Conservation (phyloP, 2,329 filamentous ascomycete species). For the Pseudocercospora crystallina region DNA sequence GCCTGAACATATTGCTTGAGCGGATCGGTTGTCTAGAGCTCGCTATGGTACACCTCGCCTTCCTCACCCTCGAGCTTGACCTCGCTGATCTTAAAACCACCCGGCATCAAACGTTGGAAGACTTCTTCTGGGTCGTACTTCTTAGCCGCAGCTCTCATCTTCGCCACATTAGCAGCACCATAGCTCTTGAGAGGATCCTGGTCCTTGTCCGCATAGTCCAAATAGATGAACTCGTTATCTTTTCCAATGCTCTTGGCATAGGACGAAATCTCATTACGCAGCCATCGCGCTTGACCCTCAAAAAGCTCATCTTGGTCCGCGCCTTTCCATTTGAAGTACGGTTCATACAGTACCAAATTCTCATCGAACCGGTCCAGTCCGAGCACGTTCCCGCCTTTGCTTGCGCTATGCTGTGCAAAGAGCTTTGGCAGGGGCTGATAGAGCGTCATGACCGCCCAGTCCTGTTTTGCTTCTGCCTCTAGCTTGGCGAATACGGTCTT, state of each 20-base stretch:
- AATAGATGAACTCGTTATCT: slow-evolving; percentile 8
- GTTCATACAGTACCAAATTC: slow-evolving; percentile 15
- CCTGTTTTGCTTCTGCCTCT: slow-evolving; percentile 7
- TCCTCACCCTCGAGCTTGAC: neutral
- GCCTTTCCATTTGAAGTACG: slow-evolving; percentile 13
- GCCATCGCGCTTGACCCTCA: neutral
- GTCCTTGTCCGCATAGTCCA: slow-evolving; percentile 14
- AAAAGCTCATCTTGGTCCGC: slow-evolving; percentile 4
- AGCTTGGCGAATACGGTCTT: slow-evolving; percentile 5
- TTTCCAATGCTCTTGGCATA: slow-evolving; percentile 2
- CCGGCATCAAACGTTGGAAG: slow-evolving; percentile 15
- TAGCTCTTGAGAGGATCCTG: slow-evolving; percentile 14
- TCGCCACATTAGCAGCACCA: slow-evolving; percentile 12
- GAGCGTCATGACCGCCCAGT: slow-evolving; percentile 5
- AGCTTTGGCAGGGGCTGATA: slow-evolving; percentile 13
- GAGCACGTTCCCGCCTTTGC: slow-evolving; percentile 32
- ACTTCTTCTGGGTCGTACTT: slow-evolving; percentile 16
- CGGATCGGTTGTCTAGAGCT: too few relatives aligned
- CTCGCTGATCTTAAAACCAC: slow-evolving; percentile 11
- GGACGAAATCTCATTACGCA: slow-evolving; percentile 1
- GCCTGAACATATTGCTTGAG: too few relatives aligned
- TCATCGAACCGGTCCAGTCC: slow-evolving; percentile 37
- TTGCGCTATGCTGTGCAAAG: slow-evolving; percentile 8
- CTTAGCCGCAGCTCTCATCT: slow-evolving; percentile 5
- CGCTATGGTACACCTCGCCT: too few relatives aligned